Percentiles rank a stretch among this genome's conserved stretches.
Conservation (phyloP, 2,329 filamentous ascomycete genomes). For the Mycocentrospora acerina region DNA sequence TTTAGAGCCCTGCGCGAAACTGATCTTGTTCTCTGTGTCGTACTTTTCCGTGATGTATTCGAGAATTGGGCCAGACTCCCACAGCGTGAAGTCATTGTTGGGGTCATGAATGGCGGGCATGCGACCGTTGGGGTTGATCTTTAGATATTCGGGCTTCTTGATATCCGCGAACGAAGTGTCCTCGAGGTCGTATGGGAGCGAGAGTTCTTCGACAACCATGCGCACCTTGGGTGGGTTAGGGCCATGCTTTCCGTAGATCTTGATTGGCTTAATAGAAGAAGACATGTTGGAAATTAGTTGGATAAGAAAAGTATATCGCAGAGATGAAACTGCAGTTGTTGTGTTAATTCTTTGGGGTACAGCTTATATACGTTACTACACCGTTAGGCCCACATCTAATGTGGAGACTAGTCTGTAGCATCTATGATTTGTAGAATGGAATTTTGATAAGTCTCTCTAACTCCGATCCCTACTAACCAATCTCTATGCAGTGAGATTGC, state of each 20-base stretch:
- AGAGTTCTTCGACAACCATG: slow-evolving; percentile 49
- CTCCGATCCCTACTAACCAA: no score
- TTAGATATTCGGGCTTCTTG: slow-evolving; percentile 44
- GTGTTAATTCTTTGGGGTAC: not conserved
- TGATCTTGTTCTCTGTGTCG: slow-evolving; percentile 44
- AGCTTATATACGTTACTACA: not conserved
- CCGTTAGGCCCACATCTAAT: not conserved
- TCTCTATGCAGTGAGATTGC: no score
- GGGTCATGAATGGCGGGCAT: slow-evolving; percentile 51
- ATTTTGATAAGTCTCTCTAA: no score
- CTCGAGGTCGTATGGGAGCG: slow-evolving; percentile 43
- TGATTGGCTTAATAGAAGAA: slow-evolving; percentile 20
- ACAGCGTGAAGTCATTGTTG: slow-evolving; percentile 46
- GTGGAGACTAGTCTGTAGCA: not conserved
- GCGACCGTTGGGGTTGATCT: slow-evolving; percentile 45
- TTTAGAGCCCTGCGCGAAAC: slow-evolving; percentile 33
- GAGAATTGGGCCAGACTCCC: slow-evolving; percentile 50
- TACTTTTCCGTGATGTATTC: slow-evolving; percentile 49
- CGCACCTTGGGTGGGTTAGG: slow-evolving; percentile 50
- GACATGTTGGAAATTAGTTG: slow-evolving; percentile 6
- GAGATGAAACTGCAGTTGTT: not conserved
- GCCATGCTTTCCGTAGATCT: slow-evolving; percentile 24
- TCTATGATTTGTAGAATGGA: no score
- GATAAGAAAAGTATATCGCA: not conserved
- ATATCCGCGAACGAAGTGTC: slow-evolving; percentile 42